Percentiles rank a stretch among this genome's conserved stretches.
These are phyloP conservation scores for Chaetomium cochliodes DNA, from an alignment of 495 filamentous ascomycete genomes.

Conservation along the genomic window DNA sequence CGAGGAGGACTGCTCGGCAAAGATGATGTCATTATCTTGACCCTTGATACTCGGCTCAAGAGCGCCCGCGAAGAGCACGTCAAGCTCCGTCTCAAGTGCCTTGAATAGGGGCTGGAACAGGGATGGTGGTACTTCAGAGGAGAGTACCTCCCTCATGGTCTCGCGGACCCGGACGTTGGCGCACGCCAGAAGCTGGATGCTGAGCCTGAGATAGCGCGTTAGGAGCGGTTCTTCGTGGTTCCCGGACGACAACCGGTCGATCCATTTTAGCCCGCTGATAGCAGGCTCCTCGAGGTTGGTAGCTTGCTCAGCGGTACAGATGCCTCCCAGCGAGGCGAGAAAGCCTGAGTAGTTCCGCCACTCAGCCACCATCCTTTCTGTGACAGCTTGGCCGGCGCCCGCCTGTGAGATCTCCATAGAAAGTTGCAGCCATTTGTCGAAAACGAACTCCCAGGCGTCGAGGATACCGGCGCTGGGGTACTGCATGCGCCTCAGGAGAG, in stretches of 20 bases:
- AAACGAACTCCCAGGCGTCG: constrained; percentile 62
- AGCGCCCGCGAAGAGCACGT: constrained; percentile 53
- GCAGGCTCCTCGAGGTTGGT: constrained; percentile 54
- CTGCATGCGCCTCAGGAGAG: constrained; percentile 56
- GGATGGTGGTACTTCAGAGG: constrained; percentile 57
- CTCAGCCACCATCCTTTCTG: constrained; percentile 56
- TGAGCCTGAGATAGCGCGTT: constrained; percentile 58
- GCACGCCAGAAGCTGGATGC: constrained; percentile 60
- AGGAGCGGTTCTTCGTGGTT: constrained; percentile 57
- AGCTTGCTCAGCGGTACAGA: constrained; percentile 61
- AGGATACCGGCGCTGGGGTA: constrained; percentile 60
- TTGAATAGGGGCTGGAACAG: constrained; percentile 61
- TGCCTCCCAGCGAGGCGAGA: constrained; percentile 62
- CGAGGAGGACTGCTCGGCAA: constrained; percentile 63
- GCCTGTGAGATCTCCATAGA: constrained; percentile 58
- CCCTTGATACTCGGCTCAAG: constrained; percentile 51
- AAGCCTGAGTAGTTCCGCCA: constrained; percentile 68
- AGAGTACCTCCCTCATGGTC: constrained; percentile 61
- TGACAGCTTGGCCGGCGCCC: constrained; percentile 44
- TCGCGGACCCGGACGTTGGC: constrained; percentile 61
- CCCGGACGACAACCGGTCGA: constrained; percentile 58
- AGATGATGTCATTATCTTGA: constrained; percentile 58
- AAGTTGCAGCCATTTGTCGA: constrained; percentile 58
- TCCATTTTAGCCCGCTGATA: constrained; percentile 59
- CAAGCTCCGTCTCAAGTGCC: constrained; percentile 60